Percentiles rank a stretch among this genome's conserved stretches.
Conservation (phyloP, 495 filamentous ascomycete species). For the Clohesyomyces aquaticus region DNA sequence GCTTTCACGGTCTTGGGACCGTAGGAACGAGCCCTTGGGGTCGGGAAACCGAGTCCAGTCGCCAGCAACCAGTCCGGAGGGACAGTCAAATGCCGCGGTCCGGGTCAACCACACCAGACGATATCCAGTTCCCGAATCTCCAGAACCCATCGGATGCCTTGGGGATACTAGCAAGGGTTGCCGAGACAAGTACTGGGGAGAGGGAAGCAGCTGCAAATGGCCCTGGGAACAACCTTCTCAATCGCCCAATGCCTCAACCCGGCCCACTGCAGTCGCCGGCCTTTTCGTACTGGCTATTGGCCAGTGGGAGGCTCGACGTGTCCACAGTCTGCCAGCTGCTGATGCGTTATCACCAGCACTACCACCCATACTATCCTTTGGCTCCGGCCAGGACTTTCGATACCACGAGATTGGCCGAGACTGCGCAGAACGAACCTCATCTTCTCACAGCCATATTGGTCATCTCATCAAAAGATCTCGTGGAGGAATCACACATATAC, state of each 20-base stretch:
- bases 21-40: slow-evolving; percentile 39
- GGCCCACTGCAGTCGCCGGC: slow-evolving; percentile 18
- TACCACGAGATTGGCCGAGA: slow-evolving; percentile 53
- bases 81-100: slow-evolving; percentile 37
- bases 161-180: slow-evolving; percentile 54
- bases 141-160: slow-evolving; percentile 55
- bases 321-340: slow-evolving; percentile 57
- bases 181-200: slow-evolving; percentile 45
- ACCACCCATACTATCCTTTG: slow-evolving; percentile 66
- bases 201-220: slow-evolving; percentile 15
- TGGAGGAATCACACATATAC: slow-evolving; percentile 59
- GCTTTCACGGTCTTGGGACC: slow-evolving; percentile 37
- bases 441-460: slow-evolving; percentile 66
- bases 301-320: slow-evolving; percentile 54
- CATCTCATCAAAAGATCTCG: slow-evolving; percentile 64
- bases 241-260: slow-evolving; percentile 5
- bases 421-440: slow-evolving; percentile 57
- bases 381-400: slow-evolving; percentile 61
- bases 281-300: slow-evolving; percentile 56
- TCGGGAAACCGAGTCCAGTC: slow-evolving; percentile 12
- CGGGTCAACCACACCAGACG: slow-evolving; percentile 48
- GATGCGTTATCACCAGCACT: slow-evolving; percentile 57
- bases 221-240: slow-evolving; percentile 2
- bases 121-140: slow-evolving; percentile 48
- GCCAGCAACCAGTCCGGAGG: slow-evolving; percentile 45